phyloP scores from a whole-genome alignment of 345 rosid genomes.

The Bruguiera gymnorhiza region DNA sequence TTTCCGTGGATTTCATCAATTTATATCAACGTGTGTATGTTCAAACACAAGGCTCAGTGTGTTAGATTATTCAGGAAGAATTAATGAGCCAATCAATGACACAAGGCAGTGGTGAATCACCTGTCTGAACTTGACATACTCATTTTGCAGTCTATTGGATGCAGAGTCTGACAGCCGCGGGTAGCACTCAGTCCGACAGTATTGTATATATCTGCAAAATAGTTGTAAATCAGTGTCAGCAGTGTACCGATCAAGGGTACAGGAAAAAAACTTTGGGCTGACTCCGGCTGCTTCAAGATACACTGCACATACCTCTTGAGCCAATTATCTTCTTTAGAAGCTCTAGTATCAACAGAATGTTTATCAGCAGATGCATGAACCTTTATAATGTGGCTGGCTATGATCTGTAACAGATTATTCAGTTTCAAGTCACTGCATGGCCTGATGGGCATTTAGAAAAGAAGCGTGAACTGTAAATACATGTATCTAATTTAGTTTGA shows the following conservation, averaged over 20 bases:
- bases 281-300: neutral
- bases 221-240: slow-evolving; percentile 15
- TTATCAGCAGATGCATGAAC: slow-evolving; percentile 88
- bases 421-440: neutral
- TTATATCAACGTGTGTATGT: too few relatives aligned
- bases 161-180: slow-evolving; percentile 85
- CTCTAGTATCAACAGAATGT: slow-evolving; percentile 43
- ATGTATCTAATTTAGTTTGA: neutral
- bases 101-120: slow-evolving; percentile 24
- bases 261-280: slow-evolving; percentile 1
- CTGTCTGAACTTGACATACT: slow-evolving; percentile 85
- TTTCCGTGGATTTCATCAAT: too few relatives aligned
- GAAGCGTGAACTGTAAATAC: neutral
- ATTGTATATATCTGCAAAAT: slow-evolving; percentile 67
- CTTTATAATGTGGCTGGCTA: slow-evolving; percentile 91
- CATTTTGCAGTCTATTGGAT: slow-evolving; percentile 61
- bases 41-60: too few relatives aligned
- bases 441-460: neutral
- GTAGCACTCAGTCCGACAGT: slow-evolving; percentile 75
- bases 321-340: slow-evolving; percentile 86
- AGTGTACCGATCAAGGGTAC: slow-evolving; percentile 7
- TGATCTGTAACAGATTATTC: slow-evolving; percentile 48
- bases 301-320: slow-evolving; percentile 60
- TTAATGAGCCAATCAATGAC: neutral
- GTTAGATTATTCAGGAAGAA: too few relatives aligned